These are phyloP conservation scores for Nymphaea thermarum DNA, from an alignment of 164 flowering plant species.

Conservation along the genomic window DNA sequence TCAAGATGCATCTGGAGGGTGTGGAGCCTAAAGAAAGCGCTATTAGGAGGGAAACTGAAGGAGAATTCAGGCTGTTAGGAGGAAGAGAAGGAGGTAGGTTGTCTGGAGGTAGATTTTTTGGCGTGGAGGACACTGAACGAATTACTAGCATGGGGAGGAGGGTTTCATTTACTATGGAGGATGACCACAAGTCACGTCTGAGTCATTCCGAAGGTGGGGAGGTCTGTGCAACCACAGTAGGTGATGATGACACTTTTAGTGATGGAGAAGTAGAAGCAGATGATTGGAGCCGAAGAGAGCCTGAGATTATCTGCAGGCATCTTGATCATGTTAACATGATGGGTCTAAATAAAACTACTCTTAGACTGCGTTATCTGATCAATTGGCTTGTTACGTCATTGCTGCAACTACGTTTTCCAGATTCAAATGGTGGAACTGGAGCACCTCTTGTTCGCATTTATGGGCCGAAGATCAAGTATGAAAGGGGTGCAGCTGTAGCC, in stretches of 20 bases:
- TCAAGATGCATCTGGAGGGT: constrained; percentile 31
- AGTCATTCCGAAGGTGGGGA: constrained; percentile 58
- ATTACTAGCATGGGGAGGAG: constrained; percentile 51
- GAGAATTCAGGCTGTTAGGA: constrained; percentile 82
- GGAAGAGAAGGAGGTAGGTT: constrained; percentile 52
- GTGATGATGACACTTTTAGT: constrained; percentile 33
- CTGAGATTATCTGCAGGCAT: constrained; percentile 42
- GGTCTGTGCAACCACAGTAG: constrained; percentile 35
- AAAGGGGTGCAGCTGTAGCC: constrained; percentile 64
- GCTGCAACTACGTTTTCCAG: constrained; percentile 42
- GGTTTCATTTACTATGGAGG: constrained; percentile 77
- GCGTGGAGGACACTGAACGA: constrained; percentile 41
- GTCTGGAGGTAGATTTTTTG: constrained; percentile 60
- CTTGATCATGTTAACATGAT: constrained; percentile 65
- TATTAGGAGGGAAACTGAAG: constrained; percentile 94
- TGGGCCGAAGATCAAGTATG: constrained; percentile 62
- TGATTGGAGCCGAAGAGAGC: constrained; percentile 41
- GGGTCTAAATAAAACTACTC: constrained; percentile 57
- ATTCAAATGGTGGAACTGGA: constrained; percentile 18
- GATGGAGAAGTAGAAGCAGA: constrained; percentile 32
- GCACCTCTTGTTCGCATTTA: constrained; percentile 48
- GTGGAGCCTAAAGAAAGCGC: constrained; percentile 36
- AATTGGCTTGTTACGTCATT: constrained; percentile 80
- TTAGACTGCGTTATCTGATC: constrained; percentile 44
- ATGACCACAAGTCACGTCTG: constrained; percentile 26